A percentile compares a stretch with the other conserved stretches of the same genome.
Conservation (phyloP, 495 filamentous ascomycete species). For the Zalerion maritima region DNA sequence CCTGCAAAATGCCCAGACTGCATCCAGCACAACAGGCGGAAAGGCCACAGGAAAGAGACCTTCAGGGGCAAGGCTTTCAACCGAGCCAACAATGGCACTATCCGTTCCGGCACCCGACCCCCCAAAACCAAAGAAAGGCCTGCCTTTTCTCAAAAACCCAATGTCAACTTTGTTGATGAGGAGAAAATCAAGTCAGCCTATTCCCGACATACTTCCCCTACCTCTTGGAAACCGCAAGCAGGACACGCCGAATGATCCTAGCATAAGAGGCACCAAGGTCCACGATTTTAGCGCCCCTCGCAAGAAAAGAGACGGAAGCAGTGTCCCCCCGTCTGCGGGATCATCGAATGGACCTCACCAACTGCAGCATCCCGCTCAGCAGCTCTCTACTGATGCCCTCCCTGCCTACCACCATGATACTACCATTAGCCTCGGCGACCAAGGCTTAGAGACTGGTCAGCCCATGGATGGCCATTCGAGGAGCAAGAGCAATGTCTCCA, state of each 20-base stretch:
- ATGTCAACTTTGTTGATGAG: conserved; percentile 28
- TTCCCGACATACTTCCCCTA: conserved; percentile 33
- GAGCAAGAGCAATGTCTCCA: neutral
- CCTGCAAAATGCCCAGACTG: no score
- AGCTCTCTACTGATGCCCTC: no score
- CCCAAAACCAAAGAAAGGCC: conserved; percentile 34
- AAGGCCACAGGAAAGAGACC: conserved; percentile 14
- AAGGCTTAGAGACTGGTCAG: no score
- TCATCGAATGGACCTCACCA: conserved; percentile 9
- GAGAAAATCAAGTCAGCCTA: conserved; percentile 28
- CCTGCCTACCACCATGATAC: no score
- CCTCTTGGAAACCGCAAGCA: conserved; percentile 21
- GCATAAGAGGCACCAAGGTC: conserved; percentile 70
- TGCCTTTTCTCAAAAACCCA: conserved; percentile 36
- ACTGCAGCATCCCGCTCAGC: conserved; percentile 5
- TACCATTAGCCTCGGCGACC: no score
- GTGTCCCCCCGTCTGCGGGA: conserved; percentile 10
- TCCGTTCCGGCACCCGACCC: conserved; percentile 43
- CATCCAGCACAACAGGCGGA: conserved; percentile 13
- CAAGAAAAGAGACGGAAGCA: conserved; percentile 41
- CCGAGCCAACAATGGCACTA: conserved; percentile 40
- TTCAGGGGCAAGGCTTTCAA: conserved; percentile 20
- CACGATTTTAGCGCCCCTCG: conserved; percentile 86
- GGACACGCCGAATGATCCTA: conserved; percentile 50
- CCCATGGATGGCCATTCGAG: no score